Base-by-base conservation (phyloP, 352 stramenopile species). In the Globisporangium okanoganense region DNA sequence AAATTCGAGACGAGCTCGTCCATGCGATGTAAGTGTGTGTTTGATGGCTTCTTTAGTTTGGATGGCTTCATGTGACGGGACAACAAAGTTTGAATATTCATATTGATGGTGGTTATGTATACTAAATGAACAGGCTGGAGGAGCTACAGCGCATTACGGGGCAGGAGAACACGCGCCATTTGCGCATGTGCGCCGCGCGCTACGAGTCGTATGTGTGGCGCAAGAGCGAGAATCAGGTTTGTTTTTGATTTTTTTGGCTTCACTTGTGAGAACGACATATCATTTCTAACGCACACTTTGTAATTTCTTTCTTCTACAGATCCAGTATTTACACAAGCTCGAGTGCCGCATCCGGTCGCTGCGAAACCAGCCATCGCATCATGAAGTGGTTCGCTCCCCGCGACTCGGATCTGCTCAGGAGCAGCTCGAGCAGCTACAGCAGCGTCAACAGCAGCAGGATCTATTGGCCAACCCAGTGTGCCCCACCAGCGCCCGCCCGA, bases 131-230 rank as follows among this genome's bases (percentile, higher is more conserved):
- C 43, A 66, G 60, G 60, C 35, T 56, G 24, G 50, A 81, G 49
- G 73, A 90, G 56, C 67, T 90, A 49, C 71, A 78, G 52, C 66
- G 81, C n/a, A 82, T 88, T 52, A 85, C 78, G 25, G 81, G 78
- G 3, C 73, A 79, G 40, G 65, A 68, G 2, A 72, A 88, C 44
- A 43, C 67, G 10, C 73, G 73, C n/a, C 78, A 88, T 29, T 51
- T 90, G 55, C 67, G 81, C 31, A 73, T 78, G 58, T 90, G 78
- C 35, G 81, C 81, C 25, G 73, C 78, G 2, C 67, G 79, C 16
- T 90, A 90, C 60, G 81, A 90, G 62, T 85, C 77, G 56, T 80
- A 84, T 31, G 81, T 88, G 25, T 88, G 78, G 81, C 78, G 86
- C 59, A 87, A 79, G 54, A 87, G 78, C 49, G 72, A 69, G 2